Evolutionary conservation across 164 flowering plant genomes (phyloP).

Genomic region (Chimonanthus praecox): DNA sequence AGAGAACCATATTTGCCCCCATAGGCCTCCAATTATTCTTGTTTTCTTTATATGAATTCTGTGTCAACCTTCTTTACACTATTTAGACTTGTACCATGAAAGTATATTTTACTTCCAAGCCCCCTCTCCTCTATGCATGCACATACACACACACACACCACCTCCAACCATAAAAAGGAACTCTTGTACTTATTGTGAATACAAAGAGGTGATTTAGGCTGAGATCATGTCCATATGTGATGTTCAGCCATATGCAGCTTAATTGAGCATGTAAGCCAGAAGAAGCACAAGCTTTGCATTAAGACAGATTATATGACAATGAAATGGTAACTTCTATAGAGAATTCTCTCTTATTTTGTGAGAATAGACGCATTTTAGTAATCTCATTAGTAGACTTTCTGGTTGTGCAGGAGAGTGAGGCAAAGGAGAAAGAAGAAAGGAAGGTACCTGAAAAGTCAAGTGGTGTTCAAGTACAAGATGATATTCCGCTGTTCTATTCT

Average conservation of each 20-base stretch:
- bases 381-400: not conserved
- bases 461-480: constrained; percentile 40
- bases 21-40: not conserved
- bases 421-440: constrained; percentile 73
- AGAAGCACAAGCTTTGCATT: not conserved
- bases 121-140: no score
- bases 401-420: constrained; percentile 52
- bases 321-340: not conserved
- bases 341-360: not conserved
- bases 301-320: no score
- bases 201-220: not conserved
- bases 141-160: no score
- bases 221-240: not conserved
- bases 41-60: not conserved
- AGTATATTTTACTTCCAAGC: no score
- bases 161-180: no score
- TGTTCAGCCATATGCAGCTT: not conserved
- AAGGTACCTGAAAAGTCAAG: constrained; percentile 15
- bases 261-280: not conserved
- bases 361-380: not conserved
- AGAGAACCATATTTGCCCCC: not conserved
- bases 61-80: not conserved
- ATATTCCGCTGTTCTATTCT: constrained; percentile 79
- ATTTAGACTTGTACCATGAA: no score
- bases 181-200: no score